These are phyloP conservation scores for Fraxinus paxiana DNA, from an alignment of 305 asterid genomes.

Conservation along the genomic window DNA sequence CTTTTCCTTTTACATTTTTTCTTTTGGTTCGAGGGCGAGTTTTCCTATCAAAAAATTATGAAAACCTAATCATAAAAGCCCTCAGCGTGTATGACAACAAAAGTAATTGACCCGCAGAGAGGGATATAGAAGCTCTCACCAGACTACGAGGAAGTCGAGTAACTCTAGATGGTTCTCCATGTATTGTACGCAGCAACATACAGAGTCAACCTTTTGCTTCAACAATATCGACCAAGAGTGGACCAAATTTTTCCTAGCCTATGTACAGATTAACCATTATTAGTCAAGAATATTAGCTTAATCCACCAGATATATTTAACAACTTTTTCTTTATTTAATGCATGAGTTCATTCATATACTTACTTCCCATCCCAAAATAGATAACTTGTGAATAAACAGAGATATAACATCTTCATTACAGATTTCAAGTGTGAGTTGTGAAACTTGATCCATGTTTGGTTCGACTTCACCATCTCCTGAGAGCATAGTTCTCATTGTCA, in stretches of 20 bases:
- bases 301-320: slow-evolving; percentile 13
- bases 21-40: neutral
- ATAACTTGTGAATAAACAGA: slow-evolving; percentile 80
- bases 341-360: slow-evolving; percentile 26
- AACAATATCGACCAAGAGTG: slow-evolving; percentile 93
- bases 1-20: neutral
- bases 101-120: neutral
- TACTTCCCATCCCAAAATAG: slow-evolving; percentile 95
- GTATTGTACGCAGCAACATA: slow-evolving; percentile 66
- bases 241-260: slow-evolving; percentile 85
- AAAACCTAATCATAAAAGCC: neutral
- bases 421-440: slow-evolving; percentile 70
- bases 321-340: slow-evolving; percentile 13
- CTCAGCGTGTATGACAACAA: neutral
- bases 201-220: slow-evolving; percentile 75
- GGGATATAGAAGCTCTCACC: slow-evolving; percentile 47
- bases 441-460: slow-evolving; percentile 73
- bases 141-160: slow-evolving; percentile 89
- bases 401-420: slow-evolving; percentile 80
- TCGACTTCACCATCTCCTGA: slow-evolving; percentile 90
- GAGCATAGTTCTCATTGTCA: slow-evolving; percentile 73
- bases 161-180: slow-evolving; percentile 89
- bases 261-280: slow-evolving; percentile 25
- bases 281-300: slow-evolving; percentile 23
- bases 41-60: neutral